A percentile compares a stretch with the other conserved stretches of the same genome.
Conservation (phyloP, 225 moss, liverwort and hornwort genomes). For the Thuidium tamariscinum region DNA sequence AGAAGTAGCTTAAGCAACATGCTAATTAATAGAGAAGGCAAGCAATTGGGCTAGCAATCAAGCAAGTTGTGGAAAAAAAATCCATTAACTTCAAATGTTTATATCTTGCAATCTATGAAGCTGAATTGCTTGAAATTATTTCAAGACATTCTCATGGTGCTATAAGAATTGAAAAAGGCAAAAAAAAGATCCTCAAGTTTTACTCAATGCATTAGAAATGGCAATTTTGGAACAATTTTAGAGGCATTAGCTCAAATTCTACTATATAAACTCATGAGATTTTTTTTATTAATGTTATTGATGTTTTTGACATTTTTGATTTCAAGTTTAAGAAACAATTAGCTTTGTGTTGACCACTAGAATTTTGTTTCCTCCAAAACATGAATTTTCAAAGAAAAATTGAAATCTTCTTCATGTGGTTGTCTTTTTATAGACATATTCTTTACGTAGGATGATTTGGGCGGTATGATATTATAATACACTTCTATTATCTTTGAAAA, state of each 20-base stretch:
- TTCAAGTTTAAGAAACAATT: no score
- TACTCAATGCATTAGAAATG: neutral
- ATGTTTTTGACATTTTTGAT: no score
- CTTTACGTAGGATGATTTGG: neutral
- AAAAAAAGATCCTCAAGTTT: neutral
- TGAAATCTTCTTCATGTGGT: no score
- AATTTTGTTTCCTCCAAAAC: no score
- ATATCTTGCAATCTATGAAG: neutral
- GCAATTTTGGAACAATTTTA: neutral
- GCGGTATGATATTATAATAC: neutral
- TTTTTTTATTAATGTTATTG: neutral
- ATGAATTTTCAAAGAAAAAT: no score
- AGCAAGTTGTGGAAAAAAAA: neutral
- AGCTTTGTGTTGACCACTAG: no score
- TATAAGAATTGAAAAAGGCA: neutral
- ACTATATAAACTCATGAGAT: neutral
- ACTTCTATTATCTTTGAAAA: neutral
- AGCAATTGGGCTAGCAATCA: neutral
- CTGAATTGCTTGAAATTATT: fast-evolving
- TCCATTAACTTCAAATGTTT: fast-evolving
- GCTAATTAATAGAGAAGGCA: neutral
- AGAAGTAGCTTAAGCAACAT: fast-evolving
- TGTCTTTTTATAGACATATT: no score
- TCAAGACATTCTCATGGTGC: neutral
- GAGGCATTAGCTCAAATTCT: neutral